phyloP scores from a whole-genome alignment of 2,329 filamentous ascomycete genomes.

The Fusarium virguliforme region DNA sequence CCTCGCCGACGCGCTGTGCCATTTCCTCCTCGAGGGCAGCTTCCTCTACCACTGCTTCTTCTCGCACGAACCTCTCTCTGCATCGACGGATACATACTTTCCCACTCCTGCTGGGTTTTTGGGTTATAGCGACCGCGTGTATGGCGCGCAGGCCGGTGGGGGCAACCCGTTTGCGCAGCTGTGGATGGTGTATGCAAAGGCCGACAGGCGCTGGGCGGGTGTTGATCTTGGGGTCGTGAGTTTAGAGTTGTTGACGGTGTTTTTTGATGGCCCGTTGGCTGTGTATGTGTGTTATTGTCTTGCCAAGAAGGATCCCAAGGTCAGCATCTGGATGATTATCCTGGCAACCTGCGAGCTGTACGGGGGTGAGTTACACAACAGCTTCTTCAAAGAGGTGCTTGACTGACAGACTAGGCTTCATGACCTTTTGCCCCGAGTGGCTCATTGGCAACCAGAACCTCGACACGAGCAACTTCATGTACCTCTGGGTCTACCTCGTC shows the following conservation, averaged over 20 bases:
- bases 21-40: constrained; percentile 90
- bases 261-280: constrained; percentile 74
- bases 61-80: constrained; percentile 62
- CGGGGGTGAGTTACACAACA: constrained; percentile 65
- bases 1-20: constrained; percentile 91
- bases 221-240: constrained; percentile 75
- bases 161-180: constrained; percentile 70
- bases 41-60: constrained; percentile 97
- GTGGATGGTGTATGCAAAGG: constrained; percentile 80
- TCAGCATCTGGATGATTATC: constrained; percentile 75
- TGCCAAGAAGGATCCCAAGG: constrained; percentile 67
- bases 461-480: constrained; percentile 78
- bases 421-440: constrained; percentile 82
- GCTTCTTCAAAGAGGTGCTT: not conserved
- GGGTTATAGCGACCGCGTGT: constrained; percentile 63
- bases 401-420: constrained; percentile 67
- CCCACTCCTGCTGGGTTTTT: constrained; percentile 70
- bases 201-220: constrained; percentile 75
- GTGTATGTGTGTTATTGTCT: constrained; percentile 74
- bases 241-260: constrained; percentile 76
- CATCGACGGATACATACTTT: constrained; percentile 56
- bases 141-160: constrained; percentile 72
- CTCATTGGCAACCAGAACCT: constrained; percentile 74
- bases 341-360: constrained; percentile 78
- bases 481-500: constrained; percentile 76